Evolutionary conservation across 768 basidiomycete species (phyloP), one percentile per base, ranked within the genome.

Genomic region (Galerina marginata): DNA sequence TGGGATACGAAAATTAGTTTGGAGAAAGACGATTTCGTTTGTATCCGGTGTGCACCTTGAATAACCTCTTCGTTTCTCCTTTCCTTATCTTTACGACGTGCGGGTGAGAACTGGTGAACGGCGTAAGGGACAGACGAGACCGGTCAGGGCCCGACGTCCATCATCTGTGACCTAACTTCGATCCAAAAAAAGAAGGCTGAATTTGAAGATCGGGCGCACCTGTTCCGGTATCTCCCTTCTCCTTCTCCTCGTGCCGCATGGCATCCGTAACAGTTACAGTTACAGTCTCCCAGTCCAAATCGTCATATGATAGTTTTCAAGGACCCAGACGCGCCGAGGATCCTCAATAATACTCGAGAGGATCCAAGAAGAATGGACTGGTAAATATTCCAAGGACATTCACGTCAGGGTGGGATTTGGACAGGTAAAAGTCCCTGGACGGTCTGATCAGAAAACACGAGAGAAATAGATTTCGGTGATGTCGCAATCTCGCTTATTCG

Each of bases 401-500:
- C 29, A 33, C 29, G 47, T 39, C 38, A 37, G 42, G 36, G 47
- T 47, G n/a, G 37, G 38, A 53, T n/a, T 14, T 43, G 38, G 48
- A 44, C 14, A 54, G 37, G 58, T 37, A 58, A 52, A 44, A n/a
- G 36, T 36, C 36, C 26, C 51, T 37, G 38, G 51, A 53, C 39
- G 16, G 10, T 16, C 44, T 37, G 43, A 59, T 59, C 58, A 59
- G 56, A 58, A 58, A 44, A 33, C 36, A 15, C 36, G 25, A 16
- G 16, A 25, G 36, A 16, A 49, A 53, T 25, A 53, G 26, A 53
- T 53, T 53, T 42, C 29, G 39, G 43, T 37, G 36, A 57, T 61
- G 48, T 56, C 42, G 60, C 43, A 40, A 61, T 61, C 49, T 53
- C 60, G 60, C 55, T 61, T 61, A 61, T 46, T 43, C 20, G 39